Evolutionary conservation across 1,139 yeast genomes (phyloP).

Genomic region (Petasospora fabianii): DNA sequence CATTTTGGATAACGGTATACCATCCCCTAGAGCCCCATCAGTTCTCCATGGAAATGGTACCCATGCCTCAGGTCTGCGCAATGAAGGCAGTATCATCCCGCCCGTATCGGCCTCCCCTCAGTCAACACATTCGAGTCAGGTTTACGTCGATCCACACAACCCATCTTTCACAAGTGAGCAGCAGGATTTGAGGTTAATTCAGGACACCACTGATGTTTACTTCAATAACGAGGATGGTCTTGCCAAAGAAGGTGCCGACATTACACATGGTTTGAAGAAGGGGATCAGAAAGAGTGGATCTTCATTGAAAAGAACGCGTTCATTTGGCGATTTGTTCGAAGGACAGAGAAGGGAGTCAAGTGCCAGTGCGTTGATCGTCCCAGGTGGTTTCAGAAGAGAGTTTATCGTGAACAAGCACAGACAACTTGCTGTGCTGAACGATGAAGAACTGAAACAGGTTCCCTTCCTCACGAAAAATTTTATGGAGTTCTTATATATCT

Average conservation of each 20-base stretch:
- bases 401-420: slow-evolving; percentile 43
- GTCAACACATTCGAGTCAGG: slow-evolving; percentile 13
- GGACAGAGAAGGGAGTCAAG: slow-evolving; percentile 49
- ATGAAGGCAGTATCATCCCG: slow-evolving; percentile 1
- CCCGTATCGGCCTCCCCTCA: slow-evolving; percentile 9
- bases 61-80: slow-evolving; percentile 1
- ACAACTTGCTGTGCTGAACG: slow-evolving; percentile 28
- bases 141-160: slow-evolving; percentile 29
- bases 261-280: slow-evolving; percentile 40
- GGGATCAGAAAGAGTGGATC: slow-evolving; percentile 16
- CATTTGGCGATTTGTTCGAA: slow-evolving; percentile 27
- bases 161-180: slow-evolving; percentile 30
- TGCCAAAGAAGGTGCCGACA: slow-evolving; percentile 61
- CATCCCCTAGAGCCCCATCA: slow-evolving; percentile 10
- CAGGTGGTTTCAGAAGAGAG: slow-evolving; percentile 78
- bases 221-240: slow-evolving; percentile 22
- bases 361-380: slow-evolving; percentile 68
- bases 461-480: slow-evolving; percentile 64
- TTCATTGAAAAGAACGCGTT: slow-evolving; percentile 30
- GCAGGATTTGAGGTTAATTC: slow-evolving; percentile 26
- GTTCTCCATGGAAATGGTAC: slow-evolving; percentile 1
- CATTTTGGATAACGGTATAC: slow-evolving; percentile 8
- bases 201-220: slow-evolving; percentile 26
- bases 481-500: slow-evolving; percentile 67
- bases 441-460: slow-evolving; percentile 31